Percentiles rank a stretch among this genome's conserved stretches.
Evolutionary conservation across 2,329 filamentous ascomycete species (phyloP).

Genomic region (Alternaria postmessia): DNA sequence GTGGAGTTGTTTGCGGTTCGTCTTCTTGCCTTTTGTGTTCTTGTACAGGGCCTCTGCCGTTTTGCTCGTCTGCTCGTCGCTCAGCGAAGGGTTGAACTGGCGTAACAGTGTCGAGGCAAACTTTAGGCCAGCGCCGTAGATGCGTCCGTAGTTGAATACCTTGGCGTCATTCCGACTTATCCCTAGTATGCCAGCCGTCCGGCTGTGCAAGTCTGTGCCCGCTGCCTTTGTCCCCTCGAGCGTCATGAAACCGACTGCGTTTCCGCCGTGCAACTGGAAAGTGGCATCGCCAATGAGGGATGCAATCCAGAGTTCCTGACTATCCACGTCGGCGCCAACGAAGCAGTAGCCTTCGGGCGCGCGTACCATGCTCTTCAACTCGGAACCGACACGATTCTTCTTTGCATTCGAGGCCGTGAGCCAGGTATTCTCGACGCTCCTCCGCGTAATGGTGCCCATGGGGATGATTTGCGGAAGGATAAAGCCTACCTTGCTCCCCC

Average conservation of each 20-base stretch:
- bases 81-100: conserved; percentile 89
- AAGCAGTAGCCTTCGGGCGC: conserved; percentile 91
- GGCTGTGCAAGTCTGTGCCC: conserved; percentile 92
- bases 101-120: conserved; percentile 89
- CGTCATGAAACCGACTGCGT: conserved; percentile 99
- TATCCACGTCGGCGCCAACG: conserved; percentile 96
- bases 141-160: conserved; percentile 98
- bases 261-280: conserved; percentile 93
- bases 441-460: conserved; percentile 95
- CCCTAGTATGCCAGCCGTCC: conserved; percentile 88
- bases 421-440: conserved; percentile 98
- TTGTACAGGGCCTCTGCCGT: conserved; percentile 84
- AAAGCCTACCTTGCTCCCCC: conserved; percentile 67
- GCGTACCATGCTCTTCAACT: conserved; percentile 95
- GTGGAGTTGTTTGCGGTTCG: conserved; percentile 73
- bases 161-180: conserved; percentile 97
- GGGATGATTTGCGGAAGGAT: conserved; percentile 96
- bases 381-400: conserved; percentile 92
- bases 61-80: conserved; percentile 77
- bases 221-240: conserved; percentile 93
- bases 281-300: conserved; percentile 93
- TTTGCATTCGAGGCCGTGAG: conserved; percentile 98
- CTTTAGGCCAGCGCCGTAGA: conserved; percentile 95
- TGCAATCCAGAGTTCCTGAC: conserved; percentile 97
- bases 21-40: conserved; percentile 90